A percentile compares a stretch with the other conserved stretches of the same genome.
These are phyloP conservation scores for Xylaria sp. DNA, from an alignment of 2,329 filamentous ascomycete species.

Conservation along the genomic window DNA sequence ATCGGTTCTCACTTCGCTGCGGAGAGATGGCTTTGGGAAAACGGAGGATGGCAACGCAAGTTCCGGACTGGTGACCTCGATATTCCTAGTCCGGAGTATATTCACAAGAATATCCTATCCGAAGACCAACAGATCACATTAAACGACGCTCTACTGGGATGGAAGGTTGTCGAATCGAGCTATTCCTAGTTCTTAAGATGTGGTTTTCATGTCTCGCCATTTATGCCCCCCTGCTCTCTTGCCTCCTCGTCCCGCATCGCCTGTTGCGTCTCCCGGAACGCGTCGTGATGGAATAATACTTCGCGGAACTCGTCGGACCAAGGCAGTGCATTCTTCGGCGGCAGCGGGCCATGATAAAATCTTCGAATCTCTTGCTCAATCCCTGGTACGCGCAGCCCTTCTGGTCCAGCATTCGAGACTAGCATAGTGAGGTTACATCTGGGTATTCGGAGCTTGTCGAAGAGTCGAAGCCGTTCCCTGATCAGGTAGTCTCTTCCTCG, in stretches of 20 bases:
- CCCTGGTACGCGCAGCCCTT: conserved; percentile 22
- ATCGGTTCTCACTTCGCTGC: conserved; percentile 55
- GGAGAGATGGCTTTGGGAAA: conserved; percentile 66
- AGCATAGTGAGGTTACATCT: conserved; percentile 40
- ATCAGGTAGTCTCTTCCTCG: conserved; percentile 17
- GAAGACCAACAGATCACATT: conserved; percentile 39
- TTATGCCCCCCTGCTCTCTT: no score
- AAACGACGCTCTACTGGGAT: conserved; percentile 42
- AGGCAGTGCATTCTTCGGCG: conserved; percentile 26
- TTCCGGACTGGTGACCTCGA: conserved; percentile 51
- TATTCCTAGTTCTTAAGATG: conserved; percentile 28
- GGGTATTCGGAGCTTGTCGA: conserved; percentile 38
- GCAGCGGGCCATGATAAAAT: conserved; percentile 35
- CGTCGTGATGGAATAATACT: conserved; percentile 37
- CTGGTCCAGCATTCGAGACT: conserved; percentile 38
- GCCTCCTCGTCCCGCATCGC: conserved; percentile 19
- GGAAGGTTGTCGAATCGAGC: conserved; percentile 52
- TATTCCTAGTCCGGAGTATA: conserved; percentile 51
- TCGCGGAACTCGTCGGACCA: conserved; percentile 37
- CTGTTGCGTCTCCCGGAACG: conserved; percentile 27
- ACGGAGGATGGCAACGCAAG: conserved; percentile 52
- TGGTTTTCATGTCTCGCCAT: neutral
- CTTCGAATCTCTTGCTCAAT: conserved; percentile 38
- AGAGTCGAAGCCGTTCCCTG: conserved; percentile 32
- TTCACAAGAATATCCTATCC: conserved; percentile 19